Evolutionary conservation across 106 monocot genomes (phyloP), one percentile per base, ranked within the genome.

Genomic region (Apostasia ramifera): DNA sequence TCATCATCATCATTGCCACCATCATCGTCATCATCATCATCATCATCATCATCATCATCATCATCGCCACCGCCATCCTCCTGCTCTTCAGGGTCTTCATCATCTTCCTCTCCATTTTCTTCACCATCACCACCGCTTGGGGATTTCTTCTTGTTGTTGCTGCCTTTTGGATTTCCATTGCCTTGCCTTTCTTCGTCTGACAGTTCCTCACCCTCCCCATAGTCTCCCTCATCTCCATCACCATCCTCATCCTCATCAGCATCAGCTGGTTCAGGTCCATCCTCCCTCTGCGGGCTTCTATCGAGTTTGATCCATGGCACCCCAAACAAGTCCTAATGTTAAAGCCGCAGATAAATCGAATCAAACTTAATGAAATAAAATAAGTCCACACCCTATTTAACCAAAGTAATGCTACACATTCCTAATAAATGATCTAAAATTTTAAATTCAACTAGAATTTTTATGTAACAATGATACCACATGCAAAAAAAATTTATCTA

Each of bases 111-210:
- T 26, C 26, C 26, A 26, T 26, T 26, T 26, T 26, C 26, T 26
- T 26, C 26, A 26, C 26, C 26, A 26, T 26, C 26, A 26, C 26
- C 26, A 26, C 26, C 26, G 26, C 26, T 26, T 3, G 41, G 61
- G 12, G 43, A 11, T 44, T 62, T 62, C 44, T 62, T 62, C 43
- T 12, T 62, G 9, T 62, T 62, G 12, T 2, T 2, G 13, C 44
- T 62, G 44, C 44, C 61, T 11, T 62, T 62, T 1, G 61, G 44
- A 13, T 62, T 43, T 44, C 61, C 61, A 62, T 62, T 62, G 3
- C 61, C 61, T 12, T 62, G 43, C 41, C 61, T 11, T 12, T 62
- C 61, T 44, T 62, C 61, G 2, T 62, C 61, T 2, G 61, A 62
- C 1, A 43, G 9, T 43, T 62, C 61, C 61, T 62, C 61, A 44